Base-by-base conservation (phyloP, 2,329 filamentous ascomycete genomes). In the Arachnomyces sp. region DNA sequence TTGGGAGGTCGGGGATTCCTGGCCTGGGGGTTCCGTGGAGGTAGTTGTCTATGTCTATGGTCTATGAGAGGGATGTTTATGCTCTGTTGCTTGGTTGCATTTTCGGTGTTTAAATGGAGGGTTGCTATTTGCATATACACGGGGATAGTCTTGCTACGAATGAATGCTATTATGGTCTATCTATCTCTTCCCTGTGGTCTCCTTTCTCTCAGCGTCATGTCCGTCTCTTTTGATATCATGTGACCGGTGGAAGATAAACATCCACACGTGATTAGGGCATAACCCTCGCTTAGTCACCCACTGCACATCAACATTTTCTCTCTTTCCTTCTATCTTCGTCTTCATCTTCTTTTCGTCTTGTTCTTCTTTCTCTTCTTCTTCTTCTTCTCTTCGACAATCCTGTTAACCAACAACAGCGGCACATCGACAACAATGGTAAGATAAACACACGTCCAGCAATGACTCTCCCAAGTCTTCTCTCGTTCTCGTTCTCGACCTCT, bases 401-500 rank as follows among this genome's bases (percentile, higher is more conserved):
- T 63, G 66, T 62, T 63, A 61, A 61, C 57, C 65, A 68, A 61
- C 62, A 63, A 63, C 67, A 66, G 68, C 70, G 67, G 57, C 65
- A 67, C 65, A 64, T 68, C 65, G 69, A 69, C 68, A 65, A 70
- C 62, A 66, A 80, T 80, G 76, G 77, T 81, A 78, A 80, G 77
- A 70, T 69, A 50, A 40, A 52, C 45, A 45, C 17, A 46, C 45
- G 59, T 60, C 55, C 57, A 65, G 63, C 59, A 59, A 56, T 59
- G 54, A 61, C 64, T 49, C 57, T 60, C 55, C 52, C 56, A 61
- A 51, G 61, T 58, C 59, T 58, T 63, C 53, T n/a, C n/a, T n/a
- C n/a, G 53, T 12, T 7, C 31, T 14, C 8, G 16, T 32, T 32
- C 31, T 8, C 11, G 30, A 34, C 33, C 17, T 36, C n/a, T 18